Percentiles rank a stretch among this genome's conserved stretches.
phyloP scores from a whole-genome alignment of 345 rosid species.

The Boechera retrofracta region DNA sequence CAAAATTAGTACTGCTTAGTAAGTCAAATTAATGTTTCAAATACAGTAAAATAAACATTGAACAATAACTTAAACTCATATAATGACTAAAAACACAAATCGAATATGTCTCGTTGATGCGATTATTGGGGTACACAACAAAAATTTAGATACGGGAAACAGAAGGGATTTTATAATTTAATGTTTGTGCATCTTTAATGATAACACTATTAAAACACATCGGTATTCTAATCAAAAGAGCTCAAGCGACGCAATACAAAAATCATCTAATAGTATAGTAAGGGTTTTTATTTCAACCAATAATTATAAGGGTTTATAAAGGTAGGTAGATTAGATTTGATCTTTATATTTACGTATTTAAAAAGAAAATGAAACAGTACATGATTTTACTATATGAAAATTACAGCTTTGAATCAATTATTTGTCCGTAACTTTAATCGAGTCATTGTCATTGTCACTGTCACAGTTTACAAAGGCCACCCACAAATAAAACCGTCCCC shows the following conservation, averaged over 20 bases:
- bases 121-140: background rate
- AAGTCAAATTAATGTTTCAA: background rate
- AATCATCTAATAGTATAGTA: background rate
- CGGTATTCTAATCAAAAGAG: background rate
- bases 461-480: conserved; percentile 37
- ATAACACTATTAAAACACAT: background rate
- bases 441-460: conserved; percentile 40
- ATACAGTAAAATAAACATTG: background rate
- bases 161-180: background rate
- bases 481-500: conserved; percentile 45
- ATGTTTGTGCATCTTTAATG: background rate
- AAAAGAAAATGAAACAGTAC: too few species aligned
- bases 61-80: background rate
- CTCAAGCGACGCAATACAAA: background rate
- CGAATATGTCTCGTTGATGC: background rate
- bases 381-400: background rate
- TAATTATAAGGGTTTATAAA: background rate
- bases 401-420: conserved; percentile 36
- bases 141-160: background rate
- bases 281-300: background rate
- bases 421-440: conserved; percentile 15
- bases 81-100: background rate
- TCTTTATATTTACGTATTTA: background rate
- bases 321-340: background rate
- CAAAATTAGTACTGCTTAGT: background rate